Percentiles rank a stretch among this genome's conserved stretches.
phyloP scores from a whole-genome alignment of 208 protist species.

The Trypanosomatidae sp. region DNA sequence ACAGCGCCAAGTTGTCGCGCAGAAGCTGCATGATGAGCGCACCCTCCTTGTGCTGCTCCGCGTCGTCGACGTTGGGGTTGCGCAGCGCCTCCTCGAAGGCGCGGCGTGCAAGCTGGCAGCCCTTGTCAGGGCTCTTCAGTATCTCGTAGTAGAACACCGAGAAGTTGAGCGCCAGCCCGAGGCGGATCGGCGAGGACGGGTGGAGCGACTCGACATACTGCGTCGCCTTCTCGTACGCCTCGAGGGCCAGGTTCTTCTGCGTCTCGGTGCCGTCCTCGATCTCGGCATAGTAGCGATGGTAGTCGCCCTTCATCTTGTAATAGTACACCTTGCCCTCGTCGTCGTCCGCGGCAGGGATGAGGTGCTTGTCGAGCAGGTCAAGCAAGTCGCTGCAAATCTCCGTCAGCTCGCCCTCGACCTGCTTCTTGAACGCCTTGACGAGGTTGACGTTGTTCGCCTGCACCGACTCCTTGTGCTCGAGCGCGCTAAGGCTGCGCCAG shows the following conservation, averaged over 20 bases:
- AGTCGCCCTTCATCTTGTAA: constrained; percentile 94
- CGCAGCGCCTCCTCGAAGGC: constrained; percentile 95
- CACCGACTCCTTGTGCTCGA: constrained; percentile 94
- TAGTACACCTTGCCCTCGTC: constrained; percentile 88
- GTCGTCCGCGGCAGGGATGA: constrained; percentile 87
- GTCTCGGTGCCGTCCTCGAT: constrained; percentile 67
- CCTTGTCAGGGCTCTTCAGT: constrained; percentile 93
- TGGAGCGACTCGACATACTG: constrained; percentile 74
- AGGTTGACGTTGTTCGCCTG: constrained; percentile 82
- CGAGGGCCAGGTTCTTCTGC: constrained; percentile 83
- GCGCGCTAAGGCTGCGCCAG: constrained; percentile 97
- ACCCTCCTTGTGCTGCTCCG: constrained; percentile 98
- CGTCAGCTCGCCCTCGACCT: constrained; percentile 96
- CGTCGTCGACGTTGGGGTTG: constrained; percentile 94
- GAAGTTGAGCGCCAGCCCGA: constrained; percentile 99
- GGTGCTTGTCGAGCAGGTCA: constrained; percentile 90
- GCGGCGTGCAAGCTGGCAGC: constrained; percentile 94
- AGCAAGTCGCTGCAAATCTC: constrained; percentile 96
- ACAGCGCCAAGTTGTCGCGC: constrained; percentile 98
- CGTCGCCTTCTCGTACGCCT: constrained; percentile 82
- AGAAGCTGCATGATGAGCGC: constrained; percentile 99
- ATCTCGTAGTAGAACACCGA: constrained; percentile 99
- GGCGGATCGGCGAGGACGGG: constrained; percentile 94
- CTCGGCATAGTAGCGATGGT: constrained; percentile 97
- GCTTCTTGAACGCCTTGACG: constrained; percentile 93